phyloP scores from a whole-genome alignment of 2,329 filamentous ascomycete species.

The Pseudogymnoascus sp. region DNA sequence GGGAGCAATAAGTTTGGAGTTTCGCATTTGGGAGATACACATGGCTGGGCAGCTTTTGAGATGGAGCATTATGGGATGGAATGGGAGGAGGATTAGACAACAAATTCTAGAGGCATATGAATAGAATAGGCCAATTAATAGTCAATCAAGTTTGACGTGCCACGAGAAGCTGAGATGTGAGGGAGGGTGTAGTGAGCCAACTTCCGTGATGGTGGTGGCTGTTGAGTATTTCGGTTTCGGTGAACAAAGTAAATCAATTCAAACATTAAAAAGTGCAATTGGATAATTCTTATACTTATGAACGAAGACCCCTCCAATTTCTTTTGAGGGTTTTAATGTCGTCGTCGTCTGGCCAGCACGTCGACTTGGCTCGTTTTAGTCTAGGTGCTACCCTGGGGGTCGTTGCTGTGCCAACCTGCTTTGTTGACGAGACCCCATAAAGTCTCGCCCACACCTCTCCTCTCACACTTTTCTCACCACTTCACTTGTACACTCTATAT shows the following conservation, averaged over 20 bases:
- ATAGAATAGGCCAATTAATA: constrained; percentile 8
- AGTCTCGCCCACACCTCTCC: constrained; percentile 27
- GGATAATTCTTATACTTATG: constrained; percentile 7
- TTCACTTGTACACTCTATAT: constrained; percentile 25
- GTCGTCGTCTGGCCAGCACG: constrained; percentile 9
- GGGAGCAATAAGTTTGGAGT: not conserved
- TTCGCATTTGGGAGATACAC: not conserved
- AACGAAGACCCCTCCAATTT: constrained; percentile 8
- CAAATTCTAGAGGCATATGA: not conserved
- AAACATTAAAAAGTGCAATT: not conserved
- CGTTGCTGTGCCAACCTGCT: constrained; percentile 35
- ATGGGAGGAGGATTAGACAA: constrained; percentile 7
- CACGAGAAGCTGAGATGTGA: not conserved
- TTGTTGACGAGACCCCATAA: constrained; percentile 28
- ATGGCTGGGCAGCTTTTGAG: not conserved
- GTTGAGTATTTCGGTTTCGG: not conserved
- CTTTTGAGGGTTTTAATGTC: not conserved
- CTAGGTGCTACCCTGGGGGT: constrained; percentile 22
- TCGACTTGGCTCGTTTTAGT: constrained; percentile 17
- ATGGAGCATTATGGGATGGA: not conserved
- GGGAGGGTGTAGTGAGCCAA: not conserved
- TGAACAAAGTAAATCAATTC: not conserved
- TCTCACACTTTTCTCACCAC: constrained; percentile 22
- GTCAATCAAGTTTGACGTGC: not conserved
- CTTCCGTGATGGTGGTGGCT: not conserved